Evolutionary conservation across 129 eudicot genomes (phyloP), one percentile per base, ranked within the genome.

Genomic region (Pittosporum tobira): DNA sequence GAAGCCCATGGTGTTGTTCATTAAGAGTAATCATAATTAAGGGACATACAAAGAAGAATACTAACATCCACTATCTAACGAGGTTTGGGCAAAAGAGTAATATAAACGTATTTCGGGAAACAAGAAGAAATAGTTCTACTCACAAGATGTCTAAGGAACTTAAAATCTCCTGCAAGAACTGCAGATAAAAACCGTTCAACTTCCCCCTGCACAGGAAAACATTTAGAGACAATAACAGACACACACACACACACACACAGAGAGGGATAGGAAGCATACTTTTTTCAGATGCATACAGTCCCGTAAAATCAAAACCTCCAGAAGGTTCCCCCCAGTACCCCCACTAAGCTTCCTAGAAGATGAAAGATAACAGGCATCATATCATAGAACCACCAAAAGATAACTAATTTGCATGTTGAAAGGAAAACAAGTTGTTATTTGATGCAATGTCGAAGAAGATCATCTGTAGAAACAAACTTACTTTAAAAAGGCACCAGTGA

Each of bases 231-330:
- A 28, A 30, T 15, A 42, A 22, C 26, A 16, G 22, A 47, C 34
- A 54, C 25, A 61, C 31, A 38, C 54, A 60, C 43, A 31, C 49
- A 59, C 51, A 49, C 31, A 54, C 48, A 40, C 18, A 20, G 57
- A 42, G 40, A 44, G 62, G 57, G 11, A 30, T 31, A n/a, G 26
- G 13, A 26, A 37, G 15, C 77, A 64, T 49, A 86, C 95, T 71
- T 88, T 88, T 75, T 83, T 88, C 42, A 88, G 75, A 76, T 84
- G 94, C 84, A 84, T 76, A 58, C 94, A 84, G 66, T 88, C 96
- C 11, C 87, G 78, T 62, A 88, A 74, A 46, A 84, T 69, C 71
- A 88, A 60, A 62, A 78, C 84, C 77, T 88, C 96, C 76, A 88
- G 66, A 18, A 63, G 61, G 67, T 72, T 79, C 26, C 80, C 89